Percentiles rank a stretch among this genome's conserved stretches.
phyloP scores from a whole-genome alignment of 108 stramenopile species.

The Bacterosira constricta region DNA sequence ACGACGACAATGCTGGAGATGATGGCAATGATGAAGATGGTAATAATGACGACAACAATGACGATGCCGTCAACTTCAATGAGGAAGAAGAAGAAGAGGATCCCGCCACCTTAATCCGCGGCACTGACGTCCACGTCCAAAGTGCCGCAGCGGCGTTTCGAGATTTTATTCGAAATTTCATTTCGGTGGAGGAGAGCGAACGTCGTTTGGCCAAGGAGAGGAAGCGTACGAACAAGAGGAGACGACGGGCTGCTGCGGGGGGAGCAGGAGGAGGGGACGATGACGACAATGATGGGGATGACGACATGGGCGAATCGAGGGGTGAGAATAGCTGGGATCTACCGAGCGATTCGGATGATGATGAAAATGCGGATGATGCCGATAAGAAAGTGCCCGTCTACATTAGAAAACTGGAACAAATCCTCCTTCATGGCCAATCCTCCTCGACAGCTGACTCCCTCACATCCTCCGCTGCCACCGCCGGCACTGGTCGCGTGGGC shows the following conservation, averaged over 20 bases:
- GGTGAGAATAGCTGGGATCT: conserved; percentile 20
- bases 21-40: conserved; percentile 11
- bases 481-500: conserved; percentile 30
- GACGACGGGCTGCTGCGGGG: conserved; percentile 6
- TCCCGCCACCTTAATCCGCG: conserved; percentile 59
- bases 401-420: conserved; percentile 28
- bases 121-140: conserved; percentile 82
- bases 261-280: conserved; percentile 20
- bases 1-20: background rate
- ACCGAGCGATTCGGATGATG: conserved; percentile 24
- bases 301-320: conserved; percentile 16
- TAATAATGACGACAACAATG: conserved; percentile 1
- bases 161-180: conserved; percentile 76
- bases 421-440: conserved; percentile 31
- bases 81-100: conserved; percentile 9
- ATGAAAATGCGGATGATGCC: conserved; percentile 37
- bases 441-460: conserved; percentile 31
- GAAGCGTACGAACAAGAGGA: conserved; percentile 10
- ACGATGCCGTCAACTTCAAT: background rate
- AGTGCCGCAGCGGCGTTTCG: conserved; percentile 77
- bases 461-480: conserved; percentile 24
- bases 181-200: conserved; percentile 53
- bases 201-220: conserved; percentile 19
- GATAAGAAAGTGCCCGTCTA: conserved; percentile 36
- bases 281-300: conserved; percentile 23